Percentiles rank a stretch among this genome's conserved stretches.
Evolutionary conservation across 495 filamentous ascomycete genomes (phyloP).

Genomic region (Hypomontagnella submonticulosa): DNA sequence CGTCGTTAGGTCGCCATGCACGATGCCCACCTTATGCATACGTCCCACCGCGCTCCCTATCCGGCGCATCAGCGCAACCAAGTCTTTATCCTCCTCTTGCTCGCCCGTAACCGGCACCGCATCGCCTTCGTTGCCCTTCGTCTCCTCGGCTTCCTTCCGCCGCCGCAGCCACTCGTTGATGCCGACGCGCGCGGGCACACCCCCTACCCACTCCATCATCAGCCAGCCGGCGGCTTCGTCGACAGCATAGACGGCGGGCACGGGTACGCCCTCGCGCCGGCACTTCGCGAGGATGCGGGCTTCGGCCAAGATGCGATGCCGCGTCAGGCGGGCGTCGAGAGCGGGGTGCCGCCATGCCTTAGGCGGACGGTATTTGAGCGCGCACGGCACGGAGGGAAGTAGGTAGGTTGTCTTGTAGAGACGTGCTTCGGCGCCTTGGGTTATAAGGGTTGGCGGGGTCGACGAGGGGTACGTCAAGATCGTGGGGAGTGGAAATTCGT

Average conservation of each 20-base stretch:
- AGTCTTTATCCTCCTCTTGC: conserved; percentile 41
- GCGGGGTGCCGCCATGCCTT: conserved; percentile 93
- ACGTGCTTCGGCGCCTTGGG: conserved; percentile 95
- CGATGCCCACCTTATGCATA: conserved; percentile 82
- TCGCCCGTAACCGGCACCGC: conserved; percentile 54
- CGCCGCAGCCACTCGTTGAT: conserved; percentile 71
- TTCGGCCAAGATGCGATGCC: conserved; percentile 85
- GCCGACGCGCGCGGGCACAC: conserved; percentile 71
- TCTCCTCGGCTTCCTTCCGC: conserved; percentile 44
- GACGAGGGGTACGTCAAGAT: conserved; percentile 71
- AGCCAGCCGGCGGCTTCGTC: conserved; percentile 84
- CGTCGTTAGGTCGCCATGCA: conserved; percentile 96
- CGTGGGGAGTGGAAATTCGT: conserved; percentile 66
- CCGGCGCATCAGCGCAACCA: conserved; percentile 70
- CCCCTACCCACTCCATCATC: conserved; percentile 90
- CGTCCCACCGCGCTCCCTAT: conserved; percentile 80
- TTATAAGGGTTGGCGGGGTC: conserved; percentile 69
- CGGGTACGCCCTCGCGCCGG: conserved; percentile 76
- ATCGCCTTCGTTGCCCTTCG: conserved; percentile 39
- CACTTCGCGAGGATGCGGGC: conserved; percentile 83
- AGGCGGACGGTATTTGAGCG: conserved; percentile 91
- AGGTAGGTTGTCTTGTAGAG: conserved; percentile 90
- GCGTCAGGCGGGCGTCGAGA: conserved; percentile 88
- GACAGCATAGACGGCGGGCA: conserved; percentile 79
- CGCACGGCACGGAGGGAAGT: conserved; percentile 71